Evolutionary conservation across 2,329 filamentous ascomycete species (phyloP).

Genomic region (Passalora sequoiae): DNA sequence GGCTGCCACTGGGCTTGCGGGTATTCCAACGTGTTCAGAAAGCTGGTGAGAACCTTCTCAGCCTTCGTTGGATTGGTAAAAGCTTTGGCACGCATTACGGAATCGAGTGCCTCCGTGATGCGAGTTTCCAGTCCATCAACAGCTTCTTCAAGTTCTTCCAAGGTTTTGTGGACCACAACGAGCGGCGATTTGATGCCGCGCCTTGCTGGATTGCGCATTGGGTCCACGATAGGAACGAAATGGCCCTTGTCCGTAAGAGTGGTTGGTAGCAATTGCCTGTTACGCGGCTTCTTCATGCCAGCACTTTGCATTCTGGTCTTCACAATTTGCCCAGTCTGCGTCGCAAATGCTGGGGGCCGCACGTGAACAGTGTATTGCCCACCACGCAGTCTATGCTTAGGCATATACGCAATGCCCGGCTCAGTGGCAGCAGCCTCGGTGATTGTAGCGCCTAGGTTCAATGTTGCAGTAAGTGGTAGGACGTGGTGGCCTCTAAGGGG

Average conservation of each 20-base stretch:
- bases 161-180: constrained; percentile 2
- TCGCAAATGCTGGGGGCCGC: not conserved
- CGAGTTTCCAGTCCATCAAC: constrained; percentile 4
- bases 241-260: not conserved
- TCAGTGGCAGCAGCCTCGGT: constrained; percentile 34
- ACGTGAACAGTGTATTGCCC: not conserved
- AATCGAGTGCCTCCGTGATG: not conserved
- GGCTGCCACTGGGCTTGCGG: constrained; percentile 5
- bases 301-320: constrained; percentile 6
- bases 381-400: not conserved
- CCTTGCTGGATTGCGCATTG: too few species aligned
- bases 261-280: not conserved
- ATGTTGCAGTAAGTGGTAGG: not conserved
- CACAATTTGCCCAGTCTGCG: constrained; percentile 3
- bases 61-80: not conserved
- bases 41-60: not conserved
- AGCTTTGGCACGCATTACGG: not conserved
- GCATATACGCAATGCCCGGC: not conserved
- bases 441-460: constrained; percentile 57
- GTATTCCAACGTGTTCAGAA: constrained; percentile 2
- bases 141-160: constrained; percentile 6
- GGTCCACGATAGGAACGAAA: too few species aligned
- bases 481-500: constrained; percentile 44
- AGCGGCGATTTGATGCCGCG: constrained; percentile 3
- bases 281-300: constrained; percentile 7